These are phyloP conservation scores for Geranium brycei DNA, from an alignment of 345 rosid species.

Conservation along the genomic window DNA sequence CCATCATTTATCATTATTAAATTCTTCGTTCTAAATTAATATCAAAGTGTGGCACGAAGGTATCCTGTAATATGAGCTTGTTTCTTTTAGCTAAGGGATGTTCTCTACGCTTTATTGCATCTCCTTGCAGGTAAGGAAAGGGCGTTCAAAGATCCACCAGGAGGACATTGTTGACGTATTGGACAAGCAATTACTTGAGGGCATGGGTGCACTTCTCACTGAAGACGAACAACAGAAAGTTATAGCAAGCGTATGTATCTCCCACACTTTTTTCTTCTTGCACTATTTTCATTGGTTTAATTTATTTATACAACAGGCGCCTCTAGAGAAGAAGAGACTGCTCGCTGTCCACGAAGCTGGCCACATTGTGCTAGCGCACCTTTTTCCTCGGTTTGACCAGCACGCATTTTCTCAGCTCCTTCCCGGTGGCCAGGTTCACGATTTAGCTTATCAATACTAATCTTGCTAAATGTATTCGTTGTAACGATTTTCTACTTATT, in stretches of 20 bases:
- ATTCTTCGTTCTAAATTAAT: neutral
- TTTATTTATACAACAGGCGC: constrained; percentile 37
- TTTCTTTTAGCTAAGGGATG: constrained; percentile 8
- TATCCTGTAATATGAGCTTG: neutral
- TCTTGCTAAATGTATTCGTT: neutral
- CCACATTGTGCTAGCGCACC: constrained; percentile 77
- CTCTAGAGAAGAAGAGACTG: constrained; percentile 73
- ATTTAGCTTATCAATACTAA: neutral
- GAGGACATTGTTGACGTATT: constrained; percentile 81
- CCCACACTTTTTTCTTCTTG: constrained; percentile 1
- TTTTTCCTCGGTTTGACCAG: constrained; percentile 96
- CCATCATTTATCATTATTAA: neutral
- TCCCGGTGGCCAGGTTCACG: constrained; percentile 82
- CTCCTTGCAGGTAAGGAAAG: constrained; percentile 69
- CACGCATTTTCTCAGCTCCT: constrained; percentile 98
- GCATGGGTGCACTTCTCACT: constrained; percentile 93
- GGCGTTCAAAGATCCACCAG: constrained; percentile 64
- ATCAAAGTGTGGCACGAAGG: neutral
- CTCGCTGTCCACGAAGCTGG: constrained; percentile 97
- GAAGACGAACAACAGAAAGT: constrained; percentile 93
- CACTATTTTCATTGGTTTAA: neutral
- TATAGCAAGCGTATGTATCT: constrained; percentile 61
- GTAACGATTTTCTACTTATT: neutral
- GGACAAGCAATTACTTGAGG: constrained; percentile 94
- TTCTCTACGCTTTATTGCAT: constrained; percentile 2